Percentiles rank a stretch among this genome's conserved stretches.
phyloP scores from a whole-genome alignment of 176 grass and related monocot genomes.

The Lolium rigidum region DNA sequence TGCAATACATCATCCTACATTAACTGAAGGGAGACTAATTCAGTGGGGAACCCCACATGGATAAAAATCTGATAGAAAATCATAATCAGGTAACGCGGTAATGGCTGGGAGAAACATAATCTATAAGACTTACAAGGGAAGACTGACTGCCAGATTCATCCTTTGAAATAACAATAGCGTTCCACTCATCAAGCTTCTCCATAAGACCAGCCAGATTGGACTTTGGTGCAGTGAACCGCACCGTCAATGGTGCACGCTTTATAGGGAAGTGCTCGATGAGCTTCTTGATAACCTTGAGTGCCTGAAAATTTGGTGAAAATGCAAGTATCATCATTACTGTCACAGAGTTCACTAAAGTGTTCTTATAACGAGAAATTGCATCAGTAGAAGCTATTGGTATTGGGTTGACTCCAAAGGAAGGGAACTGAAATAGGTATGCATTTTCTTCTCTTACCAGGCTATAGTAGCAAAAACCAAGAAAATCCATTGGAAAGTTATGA shows the following conservation, averaged over 20 bases:
- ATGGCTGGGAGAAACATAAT: not conserved
- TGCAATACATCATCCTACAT: slow-evolving; percentile 43
- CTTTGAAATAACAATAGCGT: slow-evolving; percentile 67
- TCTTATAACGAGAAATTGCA: not conserved
- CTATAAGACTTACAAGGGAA: slow-evolving; percentile 64
- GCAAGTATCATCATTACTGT: not conserved
- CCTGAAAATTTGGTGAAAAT: slow-evolving; percentile 49
- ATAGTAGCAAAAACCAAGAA: not conserved
- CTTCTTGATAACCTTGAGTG: slow-evolving; percentile 80
- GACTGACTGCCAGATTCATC: slow-evolving; percentile 61
- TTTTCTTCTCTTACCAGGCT: not conserved
- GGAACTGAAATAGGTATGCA: not conserved
- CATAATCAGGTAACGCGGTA: not conserved
- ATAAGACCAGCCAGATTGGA: slow-evolving; percentile 62
- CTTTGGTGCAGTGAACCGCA: slow-evolving; percentile 73
- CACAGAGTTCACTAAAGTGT: not conserved
- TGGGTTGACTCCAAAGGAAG: not conserved
- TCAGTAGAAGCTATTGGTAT: not conserved
- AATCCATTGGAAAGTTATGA: not conserved
- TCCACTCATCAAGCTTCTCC: slow-evolving; percentile 68
- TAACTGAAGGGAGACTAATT: not conserved
- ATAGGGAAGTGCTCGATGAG: not conserved
- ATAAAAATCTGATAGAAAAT: not conserved
- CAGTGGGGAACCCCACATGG: not conserved
- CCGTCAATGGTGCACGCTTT: slow-evolving; percentile 81